phyloP scores from a whole-genome alignment of 2,329 filamentous ascomycete genomes.

The Xylariomycetidae sp. region DNA sequence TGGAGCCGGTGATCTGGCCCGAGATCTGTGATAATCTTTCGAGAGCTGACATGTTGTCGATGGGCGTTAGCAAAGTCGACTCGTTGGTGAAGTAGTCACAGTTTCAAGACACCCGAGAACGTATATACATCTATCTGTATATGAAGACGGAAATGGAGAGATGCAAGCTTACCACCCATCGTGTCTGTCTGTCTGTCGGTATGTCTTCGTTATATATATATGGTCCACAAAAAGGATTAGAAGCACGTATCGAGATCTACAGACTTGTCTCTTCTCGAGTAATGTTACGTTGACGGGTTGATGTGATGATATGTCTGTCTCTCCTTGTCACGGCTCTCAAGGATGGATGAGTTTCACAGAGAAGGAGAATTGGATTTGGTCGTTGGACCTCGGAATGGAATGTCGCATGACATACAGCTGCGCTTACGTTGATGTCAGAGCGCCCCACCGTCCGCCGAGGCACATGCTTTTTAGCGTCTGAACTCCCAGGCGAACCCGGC shows the following conservation, averaged over 20 bases:
- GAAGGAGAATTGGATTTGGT: constrained; percentile 1
- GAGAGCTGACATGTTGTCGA: constrained; percentile 37
- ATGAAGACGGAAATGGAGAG: constrained; percentile 3
- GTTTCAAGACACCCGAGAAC: neutral
- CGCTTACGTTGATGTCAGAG: constrained; percentile 18
- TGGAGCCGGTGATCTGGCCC: constrained; percentile 50
- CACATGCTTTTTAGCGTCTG: constrained; percentile 8
- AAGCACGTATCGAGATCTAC: too few species aligned
- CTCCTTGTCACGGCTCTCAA: neutral
- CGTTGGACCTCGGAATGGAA: constrained; percentile 14
- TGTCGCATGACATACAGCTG: constrained; percentile 4
- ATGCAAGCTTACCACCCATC: constrained; percentile 23
- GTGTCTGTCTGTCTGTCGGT: constrained; percentile 11
- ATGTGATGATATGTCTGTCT: neutral
- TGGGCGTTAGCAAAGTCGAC: constrained; percentile 1
- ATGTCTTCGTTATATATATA: constrained; percentile 1
- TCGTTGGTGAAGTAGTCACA: neutral
- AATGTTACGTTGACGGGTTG: neutral
- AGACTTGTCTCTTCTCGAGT: too few species aligned
- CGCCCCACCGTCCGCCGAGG: constrained; percentile 14
- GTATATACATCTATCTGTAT: neutral
- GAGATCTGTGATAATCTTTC: constrained; percentile 58
- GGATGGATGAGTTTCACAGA: constrained; percentile 1
- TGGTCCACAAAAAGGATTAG: neutral
- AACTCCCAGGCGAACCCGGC: neutral